Conservation (phyloP, 495 filamentous ascomycete genomes). For the Hypoxylon fuscum region DNA sequence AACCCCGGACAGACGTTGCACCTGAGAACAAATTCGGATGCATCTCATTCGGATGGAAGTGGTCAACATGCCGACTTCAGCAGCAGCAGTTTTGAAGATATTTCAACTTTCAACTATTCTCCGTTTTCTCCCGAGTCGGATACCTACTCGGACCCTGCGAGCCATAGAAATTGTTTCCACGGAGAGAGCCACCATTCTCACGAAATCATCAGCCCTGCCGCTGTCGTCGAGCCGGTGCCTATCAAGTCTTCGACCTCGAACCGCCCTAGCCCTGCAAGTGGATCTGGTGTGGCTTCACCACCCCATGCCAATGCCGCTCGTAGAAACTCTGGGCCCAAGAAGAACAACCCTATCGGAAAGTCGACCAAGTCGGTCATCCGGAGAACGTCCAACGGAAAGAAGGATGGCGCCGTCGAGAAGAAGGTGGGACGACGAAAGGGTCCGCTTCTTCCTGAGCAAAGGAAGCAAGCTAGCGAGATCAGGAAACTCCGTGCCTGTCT, state of each 20-base stretch:
- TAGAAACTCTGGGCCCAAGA: slow-evolving; percentile 70
- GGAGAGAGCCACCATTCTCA: slow-evolving; percentile 59
- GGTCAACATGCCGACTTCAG: slow-evolving; percentile 69
- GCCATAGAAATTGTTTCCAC: slow-evolving; percentile 62
- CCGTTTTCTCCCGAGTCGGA: slow-evolving; percentile 73
- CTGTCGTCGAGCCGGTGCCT: slow-evolving; percentile 72
- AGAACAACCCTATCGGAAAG: slow-evolving; percentile 83
- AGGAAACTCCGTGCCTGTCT: slow-evolving; percentile 90
- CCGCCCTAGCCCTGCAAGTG: slow-evolving; percentile 64
- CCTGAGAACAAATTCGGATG: slow-evolving; percentile 83
- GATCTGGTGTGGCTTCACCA: slow-evolving; percentile 69
- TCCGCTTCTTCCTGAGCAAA: slow-evolving; percentile 88
- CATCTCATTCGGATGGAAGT: slow-evolving; percentile 74
- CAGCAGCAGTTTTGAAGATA: slow-evolving; percentile 85
- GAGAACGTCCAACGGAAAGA: slow-evolving; percentile 78
- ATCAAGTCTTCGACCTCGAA: slow-evolving; percentile 71
- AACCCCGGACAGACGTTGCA: slow-evolving; percentile 88
- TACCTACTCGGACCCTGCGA: slow-evolving; percentile 59
- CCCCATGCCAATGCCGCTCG: slow-evolving; percentile 58
- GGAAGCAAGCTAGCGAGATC: slow-evolving; percentile 93
- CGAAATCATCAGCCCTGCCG: slow-evolving; percentile 70
- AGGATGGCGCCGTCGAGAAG: slow-evolving; percentile 78
- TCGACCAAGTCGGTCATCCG: slow-evolving; percentile 80
- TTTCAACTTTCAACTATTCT: slow-evolving; percentile 75
- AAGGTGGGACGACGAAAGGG: slow-evolving; percentile 86